phyloP scores from a whole-genome alignment of 306 rosid species.

The Myrica gale region DNA sequence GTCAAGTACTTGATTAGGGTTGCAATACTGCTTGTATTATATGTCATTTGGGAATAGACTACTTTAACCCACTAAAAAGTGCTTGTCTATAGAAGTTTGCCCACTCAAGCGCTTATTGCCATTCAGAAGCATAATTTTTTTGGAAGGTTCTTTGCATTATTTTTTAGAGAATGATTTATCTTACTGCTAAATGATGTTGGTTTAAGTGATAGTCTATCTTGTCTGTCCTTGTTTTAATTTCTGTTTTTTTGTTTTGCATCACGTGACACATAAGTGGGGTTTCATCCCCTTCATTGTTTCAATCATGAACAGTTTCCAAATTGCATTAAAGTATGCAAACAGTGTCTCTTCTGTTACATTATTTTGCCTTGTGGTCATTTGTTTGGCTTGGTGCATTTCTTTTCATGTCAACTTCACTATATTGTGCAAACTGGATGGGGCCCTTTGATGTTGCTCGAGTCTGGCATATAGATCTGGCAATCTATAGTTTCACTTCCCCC shows the following conservation, averaged over 20 bases:
- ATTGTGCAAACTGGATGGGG: neutral
- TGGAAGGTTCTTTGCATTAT: neutral
- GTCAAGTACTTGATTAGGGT: constrained; percentile 12
- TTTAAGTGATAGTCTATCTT: neutral
- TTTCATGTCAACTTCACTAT: constrained; percentile 6
- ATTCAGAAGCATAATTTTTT: neutral
- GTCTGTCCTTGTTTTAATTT: neutral
- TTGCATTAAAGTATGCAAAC: too few relatives aligned
- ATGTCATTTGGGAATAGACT: constrained; percentile 16
- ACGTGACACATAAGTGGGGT: neutral
- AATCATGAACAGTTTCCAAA: neutral
- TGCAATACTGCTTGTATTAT: constrained; percentile 2
- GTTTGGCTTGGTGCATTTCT: neutral
- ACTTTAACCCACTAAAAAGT: neutral
- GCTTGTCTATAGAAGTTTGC: constrained; percentile 7
- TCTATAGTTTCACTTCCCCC: neutral
- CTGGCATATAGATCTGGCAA: neutral
- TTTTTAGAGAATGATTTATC: neutral
- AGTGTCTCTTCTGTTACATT: neutral
- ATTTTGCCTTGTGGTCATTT: neutral
- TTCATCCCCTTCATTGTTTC: neutral
- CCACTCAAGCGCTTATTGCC: neutral
- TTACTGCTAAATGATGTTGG: neutral
- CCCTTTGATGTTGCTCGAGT: neutral
- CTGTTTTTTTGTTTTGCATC: neutral